Percentiles rank a stretch among this genome's conserved stretches.
Evolutionary conservation across 75 land plant species (phyloP).

Genomic region (Cupressus sempervirens): DNA sequence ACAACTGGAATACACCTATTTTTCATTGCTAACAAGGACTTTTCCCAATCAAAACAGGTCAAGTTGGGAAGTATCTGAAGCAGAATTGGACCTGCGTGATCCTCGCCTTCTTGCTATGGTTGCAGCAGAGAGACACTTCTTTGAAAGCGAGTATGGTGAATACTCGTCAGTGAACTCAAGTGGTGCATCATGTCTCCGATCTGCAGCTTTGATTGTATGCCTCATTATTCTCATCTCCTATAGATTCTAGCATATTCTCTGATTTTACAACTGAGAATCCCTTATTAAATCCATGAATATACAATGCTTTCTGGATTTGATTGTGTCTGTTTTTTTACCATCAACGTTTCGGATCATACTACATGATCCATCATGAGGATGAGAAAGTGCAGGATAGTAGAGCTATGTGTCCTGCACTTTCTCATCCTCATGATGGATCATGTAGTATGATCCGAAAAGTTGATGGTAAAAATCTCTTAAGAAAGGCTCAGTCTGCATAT

Average conservation of each 20-base stretch:
- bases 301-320: no score
- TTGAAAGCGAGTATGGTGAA: constrained; percentile 54
- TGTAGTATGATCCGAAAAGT: no score
- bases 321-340: no score
- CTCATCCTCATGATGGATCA: no score
- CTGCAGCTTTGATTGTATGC: constrained; percentile 70
- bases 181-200: constrained; percentile 60
- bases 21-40: not conserved
- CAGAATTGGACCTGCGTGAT: constrained; percentile 42
- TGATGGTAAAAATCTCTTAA: no score
- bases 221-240: not conserved
- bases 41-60: constrained; percentile 29
- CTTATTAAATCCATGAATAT: not conserved
- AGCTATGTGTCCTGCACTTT: no score
- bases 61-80: constrained; percentile 59
- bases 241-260: not conserved
- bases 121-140: constrained; percentile 49
- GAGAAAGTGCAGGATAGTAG: no score
- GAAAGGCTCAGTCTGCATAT: no score
- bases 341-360: no score
- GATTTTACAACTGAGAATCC: not conserved
- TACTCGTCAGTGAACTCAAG: constrained; percentile 45
- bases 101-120: constrained; percentile 67
- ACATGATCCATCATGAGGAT: no score
- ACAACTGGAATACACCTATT: not conserved